Conservation (phyloP, 1,284 basidiomycete genomes). For the Exobasidium cylindrosporum region DNA sequence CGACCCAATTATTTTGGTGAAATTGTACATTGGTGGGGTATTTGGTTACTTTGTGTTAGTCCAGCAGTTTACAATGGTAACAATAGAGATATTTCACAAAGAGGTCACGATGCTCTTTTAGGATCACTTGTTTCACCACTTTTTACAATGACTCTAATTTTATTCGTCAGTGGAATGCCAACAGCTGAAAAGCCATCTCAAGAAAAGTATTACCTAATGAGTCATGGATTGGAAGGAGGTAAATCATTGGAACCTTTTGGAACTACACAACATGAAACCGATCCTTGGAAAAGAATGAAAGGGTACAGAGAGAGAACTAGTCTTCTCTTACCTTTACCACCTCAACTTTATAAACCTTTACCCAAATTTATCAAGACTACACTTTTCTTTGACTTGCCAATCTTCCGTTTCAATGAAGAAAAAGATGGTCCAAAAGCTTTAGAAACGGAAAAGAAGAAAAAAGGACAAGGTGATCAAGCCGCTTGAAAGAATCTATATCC, state of each 20-base stretch:
- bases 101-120: conserved; percentile 32
- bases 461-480: conserved; percentile 5
- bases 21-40: conserved; percentile 57
- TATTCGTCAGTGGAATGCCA: conserved; percentile 67
- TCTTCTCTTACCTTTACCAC: conserved; percentile 68
- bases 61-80: conserved; percentile 22
- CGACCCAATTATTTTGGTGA: conserved; percentile 76
- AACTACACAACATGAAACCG: conserved; percentile 32
- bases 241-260: conserved; percentile 24
- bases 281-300: conserved; percentile 45
- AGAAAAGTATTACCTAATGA: conserved; percentile 66
- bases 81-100: conserved; percentile 9
- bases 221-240: conserved; percentile 56
- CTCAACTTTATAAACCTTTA: conserved; percentile 62
- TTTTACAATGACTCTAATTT: conserved; percentile 42
- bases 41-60: conserved; percentile 31
- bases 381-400: conserved; percentile 62
- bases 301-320: conserved; percentile 60
- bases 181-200: conserved; percentile 71
- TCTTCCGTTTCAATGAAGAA: conserved; percentile 46
- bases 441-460: conserved; percentile 11
- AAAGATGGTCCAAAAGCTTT: conserved; percentile 37
- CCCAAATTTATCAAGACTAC: conserved; percentile 64
- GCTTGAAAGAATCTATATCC: too few species aligned
- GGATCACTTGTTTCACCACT: conserved; percentile 45